Evolutionary conservation across 2,329 filamentous ascomycete species (phyloP).

Genomic region (Elsinoe ampelina): DNA sequence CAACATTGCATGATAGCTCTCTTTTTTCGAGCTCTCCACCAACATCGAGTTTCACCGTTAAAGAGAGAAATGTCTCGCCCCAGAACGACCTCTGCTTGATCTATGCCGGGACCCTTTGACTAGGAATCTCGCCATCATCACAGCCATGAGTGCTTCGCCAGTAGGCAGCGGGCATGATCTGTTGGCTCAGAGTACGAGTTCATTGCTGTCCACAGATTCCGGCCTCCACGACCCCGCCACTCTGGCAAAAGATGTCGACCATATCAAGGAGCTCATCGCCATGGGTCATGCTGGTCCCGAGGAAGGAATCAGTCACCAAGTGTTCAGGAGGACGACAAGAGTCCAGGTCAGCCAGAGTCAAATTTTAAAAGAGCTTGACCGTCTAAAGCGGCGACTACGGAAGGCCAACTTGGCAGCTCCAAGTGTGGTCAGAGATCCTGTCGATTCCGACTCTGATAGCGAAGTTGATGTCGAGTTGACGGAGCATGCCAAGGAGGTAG

Average conservation of each 20-base stretch:
- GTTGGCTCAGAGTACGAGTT: constrained; percentile 1
- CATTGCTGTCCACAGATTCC: constrained; percentile 11
- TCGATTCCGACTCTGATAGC: constrained; percentile 13
- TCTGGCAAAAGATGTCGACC: constrained; percentile 16
- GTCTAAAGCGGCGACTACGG: constrained; percentile 15
- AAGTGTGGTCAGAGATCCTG: constrained; percentile 5
- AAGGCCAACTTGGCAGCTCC: not conserved
- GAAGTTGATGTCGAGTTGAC: constrained; percentile 8
- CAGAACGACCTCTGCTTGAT: too few relatives aligned
- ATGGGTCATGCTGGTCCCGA: constrained; percentile 14
- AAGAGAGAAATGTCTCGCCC: too few relatives aligned
- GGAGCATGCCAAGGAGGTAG: constrained; percentile 16
- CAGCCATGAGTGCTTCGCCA: constrained; percentile 6
- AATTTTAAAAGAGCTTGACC: constrained; percentile 17
- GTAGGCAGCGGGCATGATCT: not conserved
- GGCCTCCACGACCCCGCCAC: constrained; percentile 2
- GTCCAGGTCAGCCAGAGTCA: constrained; percentile 16
- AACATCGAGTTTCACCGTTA: too few relatives aligned
- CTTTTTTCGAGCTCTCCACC: too few relatives aligned
- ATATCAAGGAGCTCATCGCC: constrained; percentile 18
- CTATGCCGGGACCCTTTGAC: not conserved
- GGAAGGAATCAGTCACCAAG: constrained; percentile 16
- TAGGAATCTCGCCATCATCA: not conserved
- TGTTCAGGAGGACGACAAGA: constrained; percentile 17
- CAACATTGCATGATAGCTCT: too few relatives aligned